Conservation (phyloP, 2,329 filamentous ascomycete species). For the Xylaria sp. region DNA sequence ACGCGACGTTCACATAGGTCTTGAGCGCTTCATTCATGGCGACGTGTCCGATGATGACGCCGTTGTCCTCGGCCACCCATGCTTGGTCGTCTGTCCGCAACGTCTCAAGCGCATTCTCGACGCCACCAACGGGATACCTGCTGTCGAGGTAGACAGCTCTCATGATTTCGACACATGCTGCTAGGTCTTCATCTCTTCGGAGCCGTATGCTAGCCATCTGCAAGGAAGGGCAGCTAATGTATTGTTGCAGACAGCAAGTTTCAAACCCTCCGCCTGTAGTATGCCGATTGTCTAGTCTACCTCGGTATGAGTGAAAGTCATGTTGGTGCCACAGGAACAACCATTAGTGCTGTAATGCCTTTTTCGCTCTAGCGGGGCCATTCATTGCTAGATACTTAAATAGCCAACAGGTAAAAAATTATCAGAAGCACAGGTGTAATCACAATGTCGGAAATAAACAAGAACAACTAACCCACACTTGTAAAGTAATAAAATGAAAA, state of each 20-base stretch:
- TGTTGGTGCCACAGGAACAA: too few species aligned
- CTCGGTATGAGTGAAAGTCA: background rate
- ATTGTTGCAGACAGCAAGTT: background rate
- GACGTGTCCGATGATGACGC: constrained; percentile 34
- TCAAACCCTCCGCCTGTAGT: background rate
- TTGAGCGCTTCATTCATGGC: constrained; percentile 27
- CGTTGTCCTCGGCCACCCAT: constrained; percentile 37
- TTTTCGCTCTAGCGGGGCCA: background rate
- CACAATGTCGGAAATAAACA: too few species aligned
- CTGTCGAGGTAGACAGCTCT: constrained; percentile 34
- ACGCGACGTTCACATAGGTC: constrained; percentile 25
- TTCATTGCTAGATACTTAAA: background rate
- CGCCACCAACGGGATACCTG: constrained; percentile 41
- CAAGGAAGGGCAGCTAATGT: background rate
- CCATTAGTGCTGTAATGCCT: too few species aligned
- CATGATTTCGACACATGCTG: constrained; percentile 36
- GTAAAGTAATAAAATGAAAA: too few species aligned
- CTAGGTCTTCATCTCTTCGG: constrained; percentile 33
- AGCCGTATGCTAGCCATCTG: constrained; percentile 37
- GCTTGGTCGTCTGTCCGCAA: constrained; percentile 32
- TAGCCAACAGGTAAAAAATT: background rate
- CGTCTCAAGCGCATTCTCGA: constrained; percentile 29
- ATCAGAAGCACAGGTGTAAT: too few species aligned
- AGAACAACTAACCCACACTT: too few species aligned
- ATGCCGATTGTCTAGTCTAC: background rate